A percentile compares a stretch with the other conserved stretches of the same genome.
These are phyloP conservation scores for Zelopaecilomyces penicillatus DNA, from an alignment of 2,329 filamentous ascomycete species.

Conservation along the genomic window DNA sequence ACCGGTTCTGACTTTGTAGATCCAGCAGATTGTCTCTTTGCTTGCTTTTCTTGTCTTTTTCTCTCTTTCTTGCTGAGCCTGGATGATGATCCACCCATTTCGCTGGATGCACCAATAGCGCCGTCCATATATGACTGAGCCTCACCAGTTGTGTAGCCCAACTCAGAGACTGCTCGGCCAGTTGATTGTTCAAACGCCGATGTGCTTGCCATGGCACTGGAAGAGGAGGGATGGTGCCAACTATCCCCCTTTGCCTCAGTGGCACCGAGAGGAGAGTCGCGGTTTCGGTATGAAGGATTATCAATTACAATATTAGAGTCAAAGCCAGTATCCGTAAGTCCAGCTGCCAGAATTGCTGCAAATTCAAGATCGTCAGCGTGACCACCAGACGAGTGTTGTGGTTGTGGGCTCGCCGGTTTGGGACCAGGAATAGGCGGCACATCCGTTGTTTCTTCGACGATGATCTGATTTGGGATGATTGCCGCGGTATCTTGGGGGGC, in stretches of 20 bases:
- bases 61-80: slow-evolving; percentile 41
- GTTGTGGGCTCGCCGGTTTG: slow-evolving; percentile 42
- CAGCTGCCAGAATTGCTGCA: slow-evolving; percentile 60
- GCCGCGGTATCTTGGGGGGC: slow-evolving; percentile 12
- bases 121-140: slow-evolving; percentile 32
- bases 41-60: slow-evolving; percentile 38
- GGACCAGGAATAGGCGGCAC: slow-evolving; percentile 47
- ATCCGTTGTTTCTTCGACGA: slow-evolving; percentile 32
- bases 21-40: slow-evolving; percentile 26
- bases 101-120: slow-evolving; percentile 15
- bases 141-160: slow-evolving; percentile 41
- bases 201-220: slow-evolving; percentile 7
- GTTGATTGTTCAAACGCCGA: too few species aligned
- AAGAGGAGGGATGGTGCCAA: slow-evolving; percentile 42
- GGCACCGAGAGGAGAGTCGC: slow-evolving; percentile 55
- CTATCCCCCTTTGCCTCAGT: slow-evolving; percentile 34
- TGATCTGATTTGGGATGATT: slow-evolving; percentile 14
- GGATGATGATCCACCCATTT: slow-evolving; percentile 15
- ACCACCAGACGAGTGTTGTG: slow-evolving; percentile 50
- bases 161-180: slow-evolving; percentile 17
- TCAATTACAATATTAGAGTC: slow-evolving; percentile 62
- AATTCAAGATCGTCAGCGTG: slow-evolving; percentile 64
- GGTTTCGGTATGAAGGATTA: slow-evolving; percentile 53
- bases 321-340: slow-evolving; percentile 60
- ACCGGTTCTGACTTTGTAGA: slow-evolving; percentile 3